A percentile compares a stretch with the other conserved stretches of the same genome.
These are phyloP conservation scores for Torrubiellomyces zombiae DNA, from an alignment of 2,329 filamentous ascomycete species.

Conservation along the genomic window DNA sequence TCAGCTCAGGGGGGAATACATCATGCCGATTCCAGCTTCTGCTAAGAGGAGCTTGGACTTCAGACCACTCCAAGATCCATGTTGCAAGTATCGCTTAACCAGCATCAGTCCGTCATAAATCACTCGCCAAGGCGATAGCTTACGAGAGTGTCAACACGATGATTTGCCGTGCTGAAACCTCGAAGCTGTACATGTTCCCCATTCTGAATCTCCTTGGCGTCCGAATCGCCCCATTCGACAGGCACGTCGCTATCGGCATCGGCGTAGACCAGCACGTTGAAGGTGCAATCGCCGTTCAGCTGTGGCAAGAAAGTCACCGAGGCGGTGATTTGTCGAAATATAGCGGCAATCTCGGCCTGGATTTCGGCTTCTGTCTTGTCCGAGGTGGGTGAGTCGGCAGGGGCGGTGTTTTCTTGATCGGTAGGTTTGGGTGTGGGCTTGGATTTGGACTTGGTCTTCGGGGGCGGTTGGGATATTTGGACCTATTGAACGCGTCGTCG, in stretches of 20 bases:
- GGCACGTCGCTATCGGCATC: constrained; percentile 94
- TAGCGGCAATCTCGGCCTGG: constrained; percentile 85
- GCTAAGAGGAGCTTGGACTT: too few species aligned
- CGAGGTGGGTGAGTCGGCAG: constrained; percentile 11
- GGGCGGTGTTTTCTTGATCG: constrained; percentile 54
- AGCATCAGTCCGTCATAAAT: too few species aligned
- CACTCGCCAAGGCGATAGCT: constrained; percentile 57
- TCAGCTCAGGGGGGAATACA: too few species aligned
- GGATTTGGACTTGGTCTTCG: constrained; percentile 22
- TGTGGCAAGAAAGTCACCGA: constrained; percentile 94
- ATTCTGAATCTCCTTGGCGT: constrained; percentile 89
- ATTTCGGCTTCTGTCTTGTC: constrained; percentile 91
- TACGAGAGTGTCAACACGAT: constrained; percentile 86
- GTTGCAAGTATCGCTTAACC: too few species aligned
- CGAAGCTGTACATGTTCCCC: constrained; percentile 90
- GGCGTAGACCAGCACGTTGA: constrained; percentile 96
- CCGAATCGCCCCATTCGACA: constrained; percentile 95
- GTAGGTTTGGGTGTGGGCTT: constrained; percentile 27
- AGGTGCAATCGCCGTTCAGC: constrained; percentile 79
- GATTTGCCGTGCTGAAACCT: constrained; percentile 89
- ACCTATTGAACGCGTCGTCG: constrained; percentile 7
- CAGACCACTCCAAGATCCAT: neutral
- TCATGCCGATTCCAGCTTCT: too few species aligned
- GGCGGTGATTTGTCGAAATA: constrained; percentile 95
- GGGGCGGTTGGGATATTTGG: constrained; percentile 9